These are phyloP conservation scores for Botrytis hyacinthi DNA, from an alignment of 2,329 filamentous ascomycete species.

Conservation along the genomic window DNA sequence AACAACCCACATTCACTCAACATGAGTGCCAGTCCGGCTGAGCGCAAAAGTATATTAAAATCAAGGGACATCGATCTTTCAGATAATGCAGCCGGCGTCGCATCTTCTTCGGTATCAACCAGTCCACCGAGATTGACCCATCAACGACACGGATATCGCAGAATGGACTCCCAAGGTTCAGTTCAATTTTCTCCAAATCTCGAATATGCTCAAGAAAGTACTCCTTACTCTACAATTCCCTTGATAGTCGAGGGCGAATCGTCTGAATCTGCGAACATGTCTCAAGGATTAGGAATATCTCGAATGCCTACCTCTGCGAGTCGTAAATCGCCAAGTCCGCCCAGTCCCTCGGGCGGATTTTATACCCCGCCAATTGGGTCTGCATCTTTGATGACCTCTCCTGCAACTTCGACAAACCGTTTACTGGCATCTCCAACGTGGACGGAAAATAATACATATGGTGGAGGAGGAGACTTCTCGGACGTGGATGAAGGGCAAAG, in stretches of 20 bases:
- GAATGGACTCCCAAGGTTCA: conserved; percentile 18
- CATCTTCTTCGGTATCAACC: conserved; percentile 1
- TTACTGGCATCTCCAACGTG: conserved; percentile 24
- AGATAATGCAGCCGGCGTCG: background rate
- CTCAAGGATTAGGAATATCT: conserved; percentile 17
- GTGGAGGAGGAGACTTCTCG: background rate
- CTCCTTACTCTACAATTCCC: background rate
- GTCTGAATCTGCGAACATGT: background rate
- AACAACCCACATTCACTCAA: conserved; percentile 5
- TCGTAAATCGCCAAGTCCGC: conserved; percentile 15
- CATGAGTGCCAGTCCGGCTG: background rate
- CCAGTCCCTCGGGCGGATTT: conserved; percentile 9
- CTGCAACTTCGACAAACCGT: conserved; percentile 15
- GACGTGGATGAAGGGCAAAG: conserved; percentile 5
- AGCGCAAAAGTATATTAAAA: background rate
- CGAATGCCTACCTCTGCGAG: conserved; percentile 2
- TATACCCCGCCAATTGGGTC: conserved; percentile 5
- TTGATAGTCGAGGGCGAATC: background rate
- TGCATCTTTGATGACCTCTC: background rate
- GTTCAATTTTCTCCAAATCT: conserved; percentile 9
- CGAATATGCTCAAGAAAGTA: background rate
- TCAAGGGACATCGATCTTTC: background rate
- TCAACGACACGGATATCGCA: conserved; percentile 17
- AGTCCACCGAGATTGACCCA: background rate
- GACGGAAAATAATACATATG: conserved; percentile 13